phyloP scores from a whole-genome alignment of 257 asterid genomes.

The Solanum sejunctum region DNA sequence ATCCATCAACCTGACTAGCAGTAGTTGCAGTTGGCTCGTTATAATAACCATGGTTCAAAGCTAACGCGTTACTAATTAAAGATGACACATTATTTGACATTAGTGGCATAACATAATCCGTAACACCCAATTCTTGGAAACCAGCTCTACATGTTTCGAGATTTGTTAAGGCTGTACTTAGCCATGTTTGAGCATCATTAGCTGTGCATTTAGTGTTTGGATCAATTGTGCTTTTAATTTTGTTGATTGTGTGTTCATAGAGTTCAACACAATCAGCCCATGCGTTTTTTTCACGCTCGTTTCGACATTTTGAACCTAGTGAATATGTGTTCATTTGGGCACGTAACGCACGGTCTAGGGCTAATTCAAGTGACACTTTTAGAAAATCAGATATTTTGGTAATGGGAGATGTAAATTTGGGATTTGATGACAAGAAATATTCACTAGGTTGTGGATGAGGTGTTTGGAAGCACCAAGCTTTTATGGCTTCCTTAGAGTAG shows the following conservation, averaged over 20 bases:
- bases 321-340: slow-evolving; percentile 18
- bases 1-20: slow-evolving; percentile 16
- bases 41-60: slow-evolving; percentile 26
- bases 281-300: slow-evolving; percentile 47
- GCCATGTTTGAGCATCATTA: slow-evolving; percentile 61
- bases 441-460: slow-evolving; percentile 70
- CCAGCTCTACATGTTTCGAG: slow-evolving; percentile 58
- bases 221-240: slow-evolving; percentile 38
- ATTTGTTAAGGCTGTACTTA: slow-evolving; percentile 68
- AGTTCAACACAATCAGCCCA: slow-evolving; percentile 80
- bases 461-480: slow-evolving; percentile 66
- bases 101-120: slow-evolving; percentile 22
- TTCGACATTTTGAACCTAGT: slow-evolving; percentile 49
- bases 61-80: slow-evolving; percentile 52
- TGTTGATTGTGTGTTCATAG: slow-evolving; percentile 27
- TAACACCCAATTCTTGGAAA: slow-evolving; percentile 41
- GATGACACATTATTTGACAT: slow-evolving; percentile 43
- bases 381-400: slow-evolving; percentile 48
- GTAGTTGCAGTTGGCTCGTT: neutral
- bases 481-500: slow-evolving; percentile 10
- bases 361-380: slow-evolving; percentile 34
- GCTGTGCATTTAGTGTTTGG: slow-evolving; percentile 23
- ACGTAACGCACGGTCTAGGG: slow-evolving; percentile 48
- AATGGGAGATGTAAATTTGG: slow-evolving; percentile 27
- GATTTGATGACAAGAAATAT: slow-evolving; percentile 33